Conservation (phyloP, 2,329 filamentous ascomycete genomes). For the Cladobotryum protrusum region DNA sequence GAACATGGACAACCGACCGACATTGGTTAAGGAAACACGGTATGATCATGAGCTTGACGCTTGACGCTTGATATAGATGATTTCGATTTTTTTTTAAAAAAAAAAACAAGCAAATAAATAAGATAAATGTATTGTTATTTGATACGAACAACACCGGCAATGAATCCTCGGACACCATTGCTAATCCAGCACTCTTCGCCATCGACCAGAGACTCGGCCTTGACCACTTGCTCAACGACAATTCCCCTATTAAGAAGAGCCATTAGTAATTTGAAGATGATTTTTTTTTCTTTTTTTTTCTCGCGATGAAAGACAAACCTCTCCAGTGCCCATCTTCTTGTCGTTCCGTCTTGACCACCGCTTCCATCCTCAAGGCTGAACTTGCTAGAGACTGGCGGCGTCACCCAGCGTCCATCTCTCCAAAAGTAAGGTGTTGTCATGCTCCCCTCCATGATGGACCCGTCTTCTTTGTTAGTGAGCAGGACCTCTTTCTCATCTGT, state of each 20-base stretch:
- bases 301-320: constrained; percentile 32
- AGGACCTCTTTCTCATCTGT: constrained; percentile 64
- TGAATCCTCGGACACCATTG: constrained; percentile 79
- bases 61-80: too few species aligned
- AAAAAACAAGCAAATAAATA: not conserved
- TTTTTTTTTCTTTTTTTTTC: too few species aligned
- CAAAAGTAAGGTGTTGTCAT: constrained; percentile 78
- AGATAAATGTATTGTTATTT: not conserved
- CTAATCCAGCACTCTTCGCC: constrained; percentile 84
- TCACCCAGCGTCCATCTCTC: constrained; percentile 68
- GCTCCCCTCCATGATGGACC: constrained; percentile 77
- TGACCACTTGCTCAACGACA: constrained; percentile 59
- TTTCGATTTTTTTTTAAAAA: too few species aligned
- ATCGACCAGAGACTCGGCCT: constrained; percentile 53
- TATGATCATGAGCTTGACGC: too few species aligned
- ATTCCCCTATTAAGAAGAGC: constrained; percentile 38
- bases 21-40: too few species aligned
- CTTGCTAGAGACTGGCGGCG: constrained; percentile 55
- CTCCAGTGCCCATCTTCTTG: constrained; percentile 74
- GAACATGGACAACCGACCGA: too few species aligned
- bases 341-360: constrained; percentile 79
- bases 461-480: constrained; percentile 54
- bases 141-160: constrained; percentile 39
- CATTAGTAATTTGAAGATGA: too few species aligned
- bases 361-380: constrained; percentile 40